These are phyloP conservation scores for Trichophyton rubrum DNA, from an alignment of 2,329 filamentous ascomycete genomes.

Conservation along the genomic window DNA sequence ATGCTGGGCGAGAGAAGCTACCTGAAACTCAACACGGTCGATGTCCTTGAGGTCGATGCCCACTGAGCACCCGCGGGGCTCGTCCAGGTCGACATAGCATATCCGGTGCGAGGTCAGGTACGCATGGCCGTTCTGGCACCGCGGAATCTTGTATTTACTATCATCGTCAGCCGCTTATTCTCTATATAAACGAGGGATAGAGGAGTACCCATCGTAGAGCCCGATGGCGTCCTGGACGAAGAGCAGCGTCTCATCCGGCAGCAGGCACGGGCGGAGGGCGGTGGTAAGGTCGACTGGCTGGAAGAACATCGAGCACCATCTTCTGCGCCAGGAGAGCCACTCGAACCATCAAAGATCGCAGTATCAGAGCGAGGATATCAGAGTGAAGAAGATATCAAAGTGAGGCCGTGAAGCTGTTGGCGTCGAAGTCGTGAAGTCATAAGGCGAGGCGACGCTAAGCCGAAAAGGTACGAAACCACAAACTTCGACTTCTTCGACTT, in stretches of 20 bases:
- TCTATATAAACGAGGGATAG: slow-evolving; percentile 5
- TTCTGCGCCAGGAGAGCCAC: neutral
- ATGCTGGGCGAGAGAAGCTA: slow-evolving; percentile 24
- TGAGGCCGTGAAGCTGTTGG: too few species aligned
- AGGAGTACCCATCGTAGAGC: slow-evolving; percentile 81
- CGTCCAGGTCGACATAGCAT: slow-evolving; percentile 83
- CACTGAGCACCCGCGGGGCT: slow-evolving; percentile 73
- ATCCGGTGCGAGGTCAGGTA: slow-evolving; percentile 92
- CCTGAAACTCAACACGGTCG: slow-evolving; percentile 81
- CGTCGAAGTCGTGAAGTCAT: neutral
- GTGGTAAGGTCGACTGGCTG: slow-evolving; percentile 92
- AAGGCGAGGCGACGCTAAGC: neutral
- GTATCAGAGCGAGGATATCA: too few species aligned
- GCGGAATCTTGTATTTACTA: slow-evolving; percentile 88
- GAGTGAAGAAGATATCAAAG: too few species aligned
- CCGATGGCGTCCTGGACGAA: slow-evolving; percentile 98
- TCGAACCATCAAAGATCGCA: too few species aligned
- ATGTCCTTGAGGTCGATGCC: slow-evolving; percentile 82
- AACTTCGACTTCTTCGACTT: neutral
- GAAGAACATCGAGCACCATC: slow-evolving; percentile 73
- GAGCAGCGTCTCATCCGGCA: slow-evolving; percentile 84
- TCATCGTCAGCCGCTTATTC: slow-evolving; percentile 11
- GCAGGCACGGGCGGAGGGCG: slow-evolving; percentile 80
- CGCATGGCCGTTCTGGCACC: slow-evolving; percentile 89
- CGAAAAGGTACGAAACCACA: neutral